Evolutionary conservation across 2,329 filamentous ascomycete genomes (phyloP).

Genomic region (Chalaropsis thielavioides): DNA sequence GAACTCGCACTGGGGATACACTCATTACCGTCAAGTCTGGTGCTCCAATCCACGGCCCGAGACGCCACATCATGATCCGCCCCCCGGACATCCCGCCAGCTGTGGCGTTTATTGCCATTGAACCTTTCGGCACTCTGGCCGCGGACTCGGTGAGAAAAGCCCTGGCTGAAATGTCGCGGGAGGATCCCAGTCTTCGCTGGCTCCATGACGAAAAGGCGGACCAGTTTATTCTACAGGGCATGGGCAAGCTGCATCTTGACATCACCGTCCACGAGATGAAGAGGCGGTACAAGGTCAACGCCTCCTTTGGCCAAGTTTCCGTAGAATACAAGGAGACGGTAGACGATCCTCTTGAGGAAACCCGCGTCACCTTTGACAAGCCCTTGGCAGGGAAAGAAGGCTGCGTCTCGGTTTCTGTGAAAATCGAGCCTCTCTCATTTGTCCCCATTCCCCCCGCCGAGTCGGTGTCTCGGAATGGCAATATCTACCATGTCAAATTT

Average conservation of each 20-base stretch:
- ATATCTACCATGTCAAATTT: slow-evolving; percentile 40
- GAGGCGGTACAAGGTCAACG: slow-evolving; percentile 66
- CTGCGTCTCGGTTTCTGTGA: slow-evolving; percentile 59
- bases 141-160: slow-evolving; percentile 67
- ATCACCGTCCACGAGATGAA: slow-evolving; percentile 80
- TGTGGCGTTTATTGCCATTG: slow-evolving; percentile 91
- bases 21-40: slow-evolving; percentile 55
- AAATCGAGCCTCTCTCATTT: slow-evolving; percentile 44
- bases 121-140: slow-evolving; percentile 61
- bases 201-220: slow-evolving; percentile 77
- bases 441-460: slow-evolving; percentile 27
- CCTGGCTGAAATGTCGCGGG: slow-evolving; percentile 63
- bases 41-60: slow-evolving; percentile 48
- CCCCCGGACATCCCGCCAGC: slow-evolving; percentile 83
- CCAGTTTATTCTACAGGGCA: slow-evolving; percentile 83
- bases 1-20: slow-evolving; percentile 87
- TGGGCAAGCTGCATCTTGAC: slow-evolving; percentile 92
- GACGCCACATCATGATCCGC: slow-evolving; percentile 66
- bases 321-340: slow-evolving; percentile 89
- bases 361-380: slow-evolving; percentile 57
- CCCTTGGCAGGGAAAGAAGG: slow-evolving; percentile 66
- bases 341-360: slow-evolving; percentile 39
- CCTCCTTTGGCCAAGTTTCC: slow-evolving; percentile 78
- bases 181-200: slow-evolving; percentile 85
- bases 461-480: slow-evolving; percentile 50